A percentile compares a stretch with the other conserved stretches of the same genome.
phyloP scores from a whole-genome alignment of 2,329 filamentous ascomycete genomes.

The Trichoderma semiorbis region DNA sequence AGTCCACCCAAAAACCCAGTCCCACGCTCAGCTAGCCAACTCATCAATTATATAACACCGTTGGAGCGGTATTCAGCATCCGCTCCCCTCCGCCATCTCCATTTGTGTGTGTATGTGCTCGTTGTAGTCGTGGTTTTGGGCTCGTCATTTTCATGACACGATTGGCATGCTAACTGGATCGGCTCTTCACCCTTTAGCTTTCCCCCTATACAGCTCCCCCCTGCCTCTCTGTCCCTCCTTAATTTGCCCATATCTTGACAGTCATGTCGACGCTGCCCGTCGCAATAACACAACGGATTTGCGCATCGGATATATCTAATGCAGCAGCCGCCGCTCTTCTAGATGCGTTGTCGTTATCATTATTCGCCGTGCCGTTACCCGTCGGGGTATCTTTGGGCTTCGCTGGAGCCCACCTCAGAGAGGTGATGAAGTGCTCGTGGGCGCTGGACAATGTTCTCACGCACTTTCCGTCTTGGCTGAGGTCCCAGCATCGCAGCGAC shows the following conservation, averaged over 20 bases:
- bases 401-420: conserved; percentile 79
- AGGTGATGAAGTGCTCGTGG: conserved; percentile 81
- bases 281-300: conserved; percentile 80
- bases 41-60: conserved; percentile 13
- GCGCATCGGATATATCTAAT: conserved; percentile 45
- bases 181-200: background rate
- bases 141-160: background rate
- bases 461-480: conserved; percentile 83
- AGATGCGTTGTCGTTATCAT: conserved; percentile 35
- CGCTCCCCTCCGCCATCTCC: background rate
- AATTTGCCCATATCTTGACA: conserved; percentile 72
- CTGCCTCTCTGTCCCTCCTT: conserved; percentile 13
- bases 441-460: conserved; percentile 75
- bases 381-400: conserved; percentile 26
- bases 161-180: background rate
- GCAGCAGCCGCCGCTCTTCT: conserved; percentile 43
- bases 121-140: background rate
- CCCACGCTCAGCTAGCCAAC: conserved; percentile 13
- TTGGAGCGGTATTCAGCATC: background rate
- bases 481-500: conserved; percentile 89
- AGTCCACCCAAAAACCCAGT: background rate
- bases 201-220: background rate
- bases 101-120: background rate
- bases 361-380: conserved; percentile 17
- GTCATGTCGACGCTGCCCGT: conserved; percentile 82